Evolutionary conservation across 208 protist genomes (phyloP).

Genomic region (Leishmania guyanensis): DNA sequence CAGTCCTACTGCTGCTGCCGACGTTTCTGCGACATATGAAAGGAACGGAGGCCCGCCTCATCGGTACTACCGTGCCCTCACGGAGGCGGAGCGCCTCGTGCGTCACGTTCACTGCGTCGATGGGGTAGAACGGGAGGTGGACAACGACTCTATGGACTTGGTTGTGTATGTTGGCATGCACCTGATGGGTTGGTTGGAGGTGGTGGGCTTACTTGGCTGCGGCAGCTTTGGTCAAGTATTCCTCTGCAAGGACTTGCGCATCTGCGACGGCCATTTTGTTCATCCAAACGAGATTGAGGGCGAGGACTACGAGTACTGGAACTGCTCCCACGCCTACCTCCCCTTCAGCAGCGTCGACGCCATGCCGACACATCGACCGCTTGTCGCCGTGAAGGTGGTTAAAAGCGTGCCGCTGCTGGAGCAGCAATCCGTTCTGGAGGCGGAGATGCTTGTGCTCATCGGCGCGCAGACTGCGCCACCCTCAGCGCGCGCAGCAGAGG

Average conservation of each 20-base stretch:
- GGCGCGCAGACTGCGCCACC: constrained; percentile 54
- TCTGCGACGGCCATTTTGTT: constrained; percentile 65
- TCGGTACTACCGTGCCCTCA: constrained; percentile 46
- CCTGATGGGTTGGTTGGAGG: constrained; percentile 83
- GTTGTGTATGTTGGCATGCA: constrained; percentile 85
- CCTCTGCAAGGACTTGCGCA: constrained; percentile 84
- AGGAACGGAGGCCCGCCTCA: constrained; percentile 10
- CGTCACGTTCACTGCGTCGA: constrained; percentile 75
- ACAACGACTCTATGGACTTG: constrained; percentile 76
- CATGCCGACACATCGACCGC: constrained; percentile 51
- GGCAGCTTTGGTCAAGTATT: constrained; percentile 89
- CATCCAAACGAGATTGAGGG: constrained; percentile 71
- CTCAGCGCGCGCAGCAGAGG: neutral
- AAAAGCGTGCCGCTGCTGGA: constrained; percentile 77
- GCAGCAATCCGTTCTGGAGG: constrained; percentile 80
- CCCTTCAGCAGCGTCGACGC: constrained; percentile 73
- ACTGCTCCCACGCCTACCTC: constrained; percentile 79
- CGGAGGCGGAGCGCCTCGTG: constrained; percentile 43
- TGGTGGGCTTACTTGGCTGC: constrained; percentile 73
- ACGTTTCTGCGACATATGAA: neutral
- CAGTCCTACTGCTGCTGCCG: neutral
- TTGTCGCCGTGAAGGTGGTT: constrained; percentile 88
- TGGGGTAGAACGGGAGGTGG: constrained; percentile 61
- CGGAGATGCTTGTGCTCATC: constrained; percentile 87
- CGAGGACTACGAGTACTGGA: constrained; percentile 86